phyloP scores from a whole-genome alignment of 2,329 filamentous ascomycete species.

The Microdochium paspali region DNA sequence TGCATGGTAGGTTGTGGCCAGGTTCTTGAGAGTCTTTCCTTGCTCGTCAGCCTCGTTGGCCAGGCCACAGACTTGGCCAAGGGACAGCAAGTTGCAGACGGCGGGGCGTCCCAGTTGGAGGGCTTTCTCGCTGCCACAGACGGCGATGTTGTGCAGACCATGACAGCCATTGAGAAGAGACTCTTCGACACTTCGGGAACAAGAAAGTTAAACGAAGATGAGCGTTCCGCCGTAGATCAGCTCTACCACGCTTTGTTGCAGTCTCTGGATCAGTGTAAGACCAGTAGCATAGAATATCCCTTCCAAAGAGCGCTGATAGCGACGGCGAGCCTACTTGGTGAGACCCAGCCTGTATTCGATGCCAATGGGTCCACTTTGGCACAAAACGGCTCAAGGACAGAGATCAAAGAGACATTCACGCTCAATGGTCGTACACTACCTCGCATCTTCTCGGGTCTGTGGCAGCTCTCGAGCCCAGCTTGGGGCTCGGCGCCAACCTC shows the following conservation, averaged over 20 bases:
- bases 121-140: slow-evolving; percentile 8
- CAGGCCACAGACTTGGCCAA: slow-evolving; percentile 2
- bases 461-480: slow-evolving; percentile 19
- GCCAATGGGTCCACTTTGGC: background rate
- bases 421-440: slow-evolving; percentile 13
- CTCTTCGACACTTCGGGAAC: slow-evolving; percentile 11
- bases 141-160: slow-evolving; percentile 23
- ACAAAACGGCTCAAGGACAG: background rate
- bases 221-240: slow-evolving; percentile 1
- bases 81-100: background rate
- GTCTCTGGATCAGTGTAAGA: background rate
- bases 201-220: slow-evolving; percentile 8
- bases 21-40: slow-evolving; percentile 7
- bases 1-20: slow-evolving; percentile 17
- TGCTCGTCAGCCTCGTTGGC: slow-evolving; percentile 6
- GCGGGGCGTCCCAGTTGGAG: background rate
- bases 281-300: slow-evolving; percentile 1
- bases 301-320: slow-evolving; percentile 1
- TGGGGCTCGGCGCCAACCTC: slow-evolving; percentile 16
- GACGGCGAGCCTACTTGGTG: background rate
- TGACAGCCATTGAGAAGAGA: slow-evolving; percentile 24
- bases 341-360: background rate
- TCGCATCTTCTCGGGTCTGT: slow-evolving; percentile 17
- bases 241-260: slow-evolving; percentile 1
- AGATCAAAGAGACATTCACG: slow-evolving; percentile 7